Evolutionary conservation across 2,329 filamentous ascomycete genomes (phyloP), one percentile per base, ranked within the genome.

Genomic region (Exserohilum turcica): DNA sequence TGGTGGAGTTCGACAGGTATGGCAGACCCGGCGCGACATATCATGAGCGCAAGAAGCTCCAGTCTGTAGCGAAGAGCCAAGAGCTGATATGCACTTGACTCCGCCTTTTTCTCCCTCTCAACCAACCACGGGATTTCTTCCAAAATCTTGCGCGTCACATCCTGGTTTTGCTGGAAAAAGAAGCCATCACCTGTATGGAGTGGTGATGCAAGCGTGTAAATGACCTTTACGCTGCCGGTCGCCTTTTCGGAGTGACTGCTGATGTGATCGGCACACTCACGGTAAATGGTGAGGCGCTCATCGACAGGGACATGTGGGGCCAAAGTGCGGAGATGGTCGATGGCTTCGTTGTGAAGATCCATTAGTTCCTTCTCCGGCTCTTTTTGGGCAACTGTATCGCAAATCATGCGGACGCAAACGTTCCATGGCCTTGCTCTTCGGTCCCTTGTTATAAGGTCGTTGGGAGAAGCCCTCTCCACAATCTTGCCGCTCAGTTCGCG

Each of bases 181-280:
- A 27, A 18, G 2, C 43, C 43, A 24, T 73, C 67, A 4, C 51
- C 53, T 9, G 49, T 53, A 10, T 44, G 40, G 2, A 53, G n/a
- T 4, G 39, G 33, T 7, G 51, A 43, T 8, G 54, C 56, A 13
- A 75, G 54, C 7, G 68, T 79, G 68, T 31, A 77, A 66, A 70
- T 78, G 13, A 86, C 86, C 66, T 86, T 88, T 16, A 92, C 81
- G 61, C 90, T 94, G 1, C 91, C 91, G 6, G 89, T 82, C 0
- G 87, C 85, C 12, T 85, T 88, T 8, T 76, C 58, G 1, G 86
- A 87, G 68, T 82, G 86, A 18, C 80, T 76, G 2, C 82, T 78
- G 39, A 95, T 86, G 63, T 93, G 88, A 39, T 81, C 64, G 42
- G 92, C 80, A 69, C 90, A 94, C 47, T 81, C 80, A 40, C 80